Percentiles rank a stretch among this genome's conserved stretches.
These are phyloP conservation scores for Cucumis hystrix DNA, from an alignment of 306 rosid genomes.

Conservation along the genomic window DNA sequence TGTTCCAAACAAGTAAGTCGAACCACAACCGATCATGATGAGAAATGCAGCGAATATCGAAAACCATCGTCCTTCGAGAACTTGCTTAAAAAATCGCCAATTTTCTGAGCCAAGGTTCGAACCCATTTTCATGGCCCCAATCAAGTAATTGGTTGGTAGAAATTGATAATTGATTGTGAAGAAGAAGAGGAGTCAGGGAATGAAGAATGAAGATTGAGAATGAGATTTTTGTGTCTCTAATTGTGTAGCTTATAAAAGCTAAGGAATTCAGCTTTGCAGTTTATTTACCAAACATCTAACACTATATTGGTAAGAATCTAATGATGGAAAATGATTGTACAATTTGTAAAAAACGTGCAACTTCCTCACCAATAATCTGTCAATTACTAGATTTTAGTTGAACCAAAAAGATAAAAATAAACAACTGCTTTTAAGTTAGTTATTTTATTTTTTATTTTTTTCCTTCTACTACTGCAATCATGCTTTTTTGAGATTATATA, in stretches of 20 bases:
- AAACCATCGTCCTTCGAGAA: constrained; percentile 12
- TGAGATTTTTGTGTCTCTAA: neutral
- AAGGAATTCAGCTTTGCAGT: neutral
- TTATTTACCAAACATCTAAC: neutral
- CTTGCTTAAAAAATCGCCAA: neutral
- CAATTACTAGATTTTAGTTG: neutral
- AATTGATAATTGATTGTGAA: neutral
- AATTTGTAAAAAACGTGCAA: neutral
- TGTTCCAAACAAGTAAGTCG: constrained; percentile 19
- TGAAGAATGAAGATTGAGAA: neutral
- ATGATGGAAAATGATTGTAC: neutral
- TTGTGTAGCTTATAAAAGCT: neutral
- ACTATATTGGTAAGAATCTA: neutral
- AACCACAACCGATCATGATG: constrained; percentile 19
- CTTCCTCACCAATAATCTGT: neutral
- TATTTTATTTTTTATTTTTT: too few species aligned
- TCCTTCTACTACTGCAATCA: too few species aligned
- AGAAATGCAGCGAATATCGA: neutral
- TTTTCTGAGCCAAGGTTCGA: neutral
- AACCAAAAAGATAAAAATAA: neutral
- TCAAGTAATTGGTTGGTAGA: neutral
- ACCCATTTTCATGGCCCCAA: neutral
- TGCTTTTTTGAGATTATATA: too few species aligned
- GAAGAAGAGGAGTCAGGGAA: neutral
- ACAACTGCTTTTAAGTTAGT: too few species aligned